A percentile compares a stretch with the other conserved stretches of the same genome.
These are phyloP conservation scores for Casuarina cunninghamiana DNA, from an alignment of 306 rosid genomes.

Conservation along the genomic window DNA sequence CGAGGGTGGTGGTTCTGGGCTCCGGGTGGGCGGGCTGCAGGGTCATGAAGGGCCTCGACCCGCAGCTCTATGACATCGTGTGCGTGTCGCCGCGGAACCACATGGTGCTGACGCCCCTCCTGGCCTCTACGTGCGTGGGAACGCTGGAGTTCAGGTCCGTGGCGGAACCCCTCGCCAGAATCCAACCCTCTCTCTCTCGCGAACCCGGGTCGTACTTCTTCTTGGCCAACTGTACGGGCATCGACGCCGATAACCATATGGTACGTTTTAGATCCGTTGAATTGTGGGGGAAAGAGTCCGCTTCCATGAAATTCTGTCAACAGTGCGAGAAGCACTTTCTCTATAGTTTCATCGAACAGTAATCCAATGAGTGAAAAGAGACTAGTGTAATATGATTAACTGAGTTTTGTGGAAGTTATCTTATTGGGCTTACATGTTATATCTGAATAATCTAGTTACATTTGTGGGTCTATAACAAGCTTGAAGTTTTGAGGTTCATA, in stretches of 20 bases:
- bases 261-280: conserved; percentile 26
- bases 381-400: background rate
- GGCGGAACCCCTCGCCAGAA: conserved; percentile 84
- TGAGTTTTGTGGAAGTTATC: background rate
- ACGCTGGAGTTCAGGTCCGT: conserved; percentile 91
- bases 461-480: background rate
- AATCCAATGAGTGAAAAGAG: background rate
- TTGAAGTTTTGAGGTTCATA: conserved; percentile 9
- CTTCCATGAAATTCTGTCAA: background rate
- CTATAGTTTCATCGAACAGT: background rate
- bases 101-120: conserved; percentile 93
- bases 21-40: conserved; percentile 97
- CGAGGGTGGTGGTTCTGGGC: conserved; percentile 86
- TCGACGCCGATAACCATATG: conserved; percentile 57
- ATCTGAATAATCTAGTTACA: background rate
- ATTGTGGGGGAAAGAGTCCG: background rate
- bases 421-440: background rate
- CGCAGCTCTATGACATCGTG: conserved; percentile 69
- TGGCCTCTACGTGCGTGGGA: conserved; percentile 98
- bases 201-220: conserved; percentile 90
- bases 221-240: conserved; percentile 66
- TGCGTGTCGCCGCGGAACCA: conserved; percentile 98
- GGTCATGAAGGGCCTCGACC: conserved; percentile 75
- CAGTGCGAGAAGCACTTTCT: background rate
- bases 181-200: conserved; percentile 84